These are phyloP conservation scores for Penicillium sp. DNA, from an alignment of 2,329 filamentous ascomycete genomes.

Conservation along the genomic window DNA sequence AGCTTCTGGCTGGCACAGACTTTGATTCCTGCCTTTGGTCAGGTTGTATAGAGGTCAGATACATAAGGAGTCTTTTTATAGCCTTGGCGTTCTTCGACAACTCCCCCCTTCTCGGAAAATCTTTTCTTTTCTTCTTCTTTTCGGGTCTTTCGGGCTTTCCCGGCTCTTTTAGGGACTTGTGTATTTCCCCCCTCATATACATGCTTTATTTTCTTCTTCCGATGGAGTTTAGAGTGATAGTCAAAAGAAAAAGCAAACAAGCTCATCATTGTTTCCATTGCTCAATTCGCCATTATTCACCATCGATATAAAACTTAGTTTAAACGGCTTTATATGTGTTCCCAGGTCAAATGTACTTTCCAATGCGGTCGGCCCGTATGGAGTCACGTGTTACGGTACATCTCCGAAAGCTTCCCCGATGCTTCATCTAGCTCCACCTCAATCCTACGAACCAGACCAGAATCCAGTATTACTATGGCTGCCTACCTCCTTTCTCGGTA, in stretches of 20 bases:
- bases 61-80: constrained; percentile 18
- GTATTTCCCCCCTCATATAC: constrained; percentile 19
- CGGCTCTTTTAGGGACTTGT: constrained; percentile 9
- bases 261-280: neutral
- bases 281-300: too few species aligned
- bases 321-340: neutral
- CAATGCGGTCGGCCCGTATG: neutral
- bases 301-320: neutral
- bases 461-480: constrained; percentile 1
- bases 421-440: neutral
- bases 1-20: constrained; percentile 99
- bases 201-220: constrained; percentile 20
- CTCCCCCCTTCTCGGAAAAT: constrained; percentile 10
- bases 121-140: constrained; percentile 6
- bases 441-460: neutral
- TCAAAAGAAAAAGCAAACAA: constrained; percentile 7
- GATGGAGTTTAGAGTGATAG: constrained; percentile 6
- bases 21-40: constrained; percentile 87
- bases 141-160: constrained; percentile 5
- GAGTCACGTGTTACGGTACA: neutral
- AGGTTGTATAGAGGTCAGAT: constrained; percentile 53
- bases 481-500: constrained; percentile 14
- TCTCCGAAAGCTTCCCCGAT: neutral
- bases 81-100: constrained; percentile 22
- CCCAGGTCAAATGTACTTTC: neutral